Evolutionary conservation across 1,284 basidiomycete genomes (phyloP).

Genomic region (Somion occarium): DNA sequence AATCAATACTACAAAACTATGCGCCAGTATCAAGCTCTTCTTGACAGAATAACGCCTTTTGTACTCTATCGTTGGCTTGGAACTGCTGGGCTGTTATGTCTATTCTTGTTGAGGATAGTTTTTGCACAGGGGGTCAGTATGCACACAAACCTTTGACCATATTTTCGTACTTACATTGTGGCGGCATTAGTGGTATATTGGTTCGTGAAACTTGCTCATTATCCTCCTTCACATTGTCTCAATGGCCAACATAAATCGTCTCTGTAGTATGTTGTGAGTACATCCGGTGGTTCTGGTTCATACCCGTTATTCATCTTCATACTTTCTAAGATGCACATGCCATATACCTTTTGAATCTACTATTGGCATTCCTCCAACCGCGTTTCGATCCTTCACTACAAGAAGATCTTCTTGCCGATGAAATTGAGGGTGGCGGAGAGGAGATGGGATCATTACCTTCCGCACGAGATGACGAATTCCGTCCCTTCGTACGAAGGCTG

Average conservation of each 20-base stretch:
- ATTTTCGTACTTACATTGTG: conserved; percentile 3
- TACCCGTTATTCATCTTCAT: background rate
- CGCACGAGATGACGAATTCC: conserved; percentile 84
- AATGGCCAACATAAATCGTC: conserved; percentile 3
- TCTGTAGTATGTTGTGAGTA: conserved; percentile 63
- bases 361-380: conserved; percentile 86
- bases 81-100: conserved; percentile 63
- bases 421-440: conserved; percentile 89
- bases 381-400: conserved; percentile 96
- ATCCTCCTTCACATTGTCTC: background rate
- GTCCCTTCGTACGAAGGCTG: conserved; percentile 92
- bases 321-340: conserved; percentile 72
- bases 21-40: conserved; percentile 76
- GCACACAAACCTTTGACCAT: background rate
- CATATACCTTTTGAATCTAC: conserved; percentile 90
- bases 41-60: conserved; percentile 92
- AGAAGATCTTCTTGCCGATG: conserved; percentile 89
- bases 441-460: conserved; percentile 43
- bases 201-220: conserved; percentile 34
- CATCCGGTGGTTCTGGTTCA: background rate
- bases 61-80: conserved; percentile 86
- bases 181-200: conserved; percentile 81
- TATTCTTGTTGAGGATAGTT: conserved; percentile 89
- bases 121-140: conserved; percentile 83
- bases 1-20: conserved; percentile 46